Conservation (phyloP, 2,329 filamentous ascomycete species). For the Trichoderma sp. region DNA sequence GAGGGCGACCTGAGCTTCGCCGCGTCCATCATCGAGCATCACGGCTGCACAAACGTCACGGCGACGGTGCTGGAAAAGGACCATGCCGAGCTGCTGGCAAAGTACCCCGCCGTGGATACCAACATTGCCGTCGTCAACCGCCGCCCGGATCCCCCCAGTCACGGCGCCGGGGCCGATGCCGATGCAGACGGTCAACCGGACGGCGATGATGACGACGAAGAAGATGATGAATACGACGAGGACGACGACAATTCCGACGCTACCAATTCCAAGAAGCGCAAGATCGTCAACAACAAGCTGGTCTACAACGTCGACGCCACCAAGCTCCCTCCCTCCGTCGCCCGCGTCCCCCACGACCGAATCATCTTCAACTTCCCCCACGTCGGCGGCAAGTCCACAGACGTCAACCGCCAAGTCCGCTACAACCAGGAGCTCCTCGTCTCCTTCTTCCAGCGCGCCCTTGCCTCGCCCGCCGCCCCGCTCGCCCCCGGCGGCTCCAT, state of each 20-base stretch:
- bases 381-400: conserved; percentile 84
- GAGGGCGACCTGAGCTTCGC: conserved; percentile 82
- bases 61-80: conserved; percentile 66
- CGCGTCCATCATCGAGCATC: conserved; percentile 61
- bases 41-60: conserved; percentile 63
- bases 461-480: conserved; percentile 32
- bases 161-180: conserved; percentile 27
- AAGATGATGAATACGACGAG: neutral
- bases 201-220: neutral
- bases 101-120: conserved; percentile 68
- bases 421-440: conserved; percentile 81
- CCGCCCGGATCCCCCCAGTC: conserved; percentile 8
- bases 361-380: conserved; percentile 98
- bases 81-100: conserved; percentile 57
- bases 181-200: neutral
- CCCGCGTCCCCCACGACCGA: conserved; percentile 59
- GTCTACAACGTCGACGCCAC: conserved; percentile 66
- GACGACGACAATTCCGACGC: neutral
- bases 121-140: conserved; percentile 53
- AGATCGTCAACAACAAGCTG: conserved; percentile 38
- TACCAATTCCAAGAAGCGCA: conserved; percentile 6
- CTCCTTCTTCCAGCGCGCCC: conserved; percentile 59
- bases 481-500: conserved; percentile 56
- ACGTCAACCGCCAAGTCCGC: conserved; percentile 91
- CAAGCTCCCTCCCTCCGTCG: conserved; percentile 51